These are phyloP conservation scores for Podospora tetraspora DNA, from an alignment of 495 filamentous ascomycete species.

Conservation along the genomic window DNA sequence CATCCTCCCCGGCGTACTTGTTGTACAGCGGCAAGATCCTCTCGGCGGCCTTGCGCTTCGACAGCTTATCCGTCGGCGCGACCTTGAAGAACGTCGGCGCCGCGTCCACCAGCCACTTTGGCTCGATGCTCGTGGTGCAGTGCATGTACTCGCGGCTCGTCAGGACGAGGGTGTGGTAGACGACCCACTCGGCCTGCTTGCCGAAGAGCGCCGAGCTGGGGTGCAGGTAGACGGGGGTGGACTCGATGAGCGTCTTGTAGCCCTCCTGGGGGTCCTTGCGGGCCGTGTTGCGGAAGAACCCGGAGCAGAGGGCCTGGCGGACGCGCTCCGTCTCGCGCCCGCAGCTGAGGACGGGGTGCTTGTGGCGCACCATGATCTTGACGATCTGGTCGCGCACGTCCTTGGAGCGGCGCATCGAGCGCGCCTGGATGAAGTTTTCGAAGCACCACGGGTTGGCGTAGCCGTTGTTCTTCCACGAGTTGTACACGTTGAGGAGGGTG, in stretches of 20 bases:
- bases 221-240: slow-evolving; percentile 91
- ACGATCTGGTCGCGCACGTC: slow-evolving; percentile 90
- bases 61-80: slow-evolving; percentile 79
- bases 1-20: slow-evolving; percentile 76
- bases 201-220: slow-evolving; percentile 87
- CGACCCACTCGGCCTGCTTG: slow-evolving; percentile 91
- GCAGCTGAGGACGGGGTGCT: slow-evolving; percentile 72
- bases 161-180: slow-evolving; percentile 82
- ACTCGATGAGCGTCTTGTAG: slow-evolving; percentile 94
- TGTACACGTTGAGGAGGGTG: slow-evolving; percentile 94
- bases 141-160: slow-evolving; percentile 99
- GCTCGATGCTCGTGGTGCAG: slow-evolving; percentile 82
- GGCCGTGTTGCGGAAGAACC: slow-evolving; percentile 93
- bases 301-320: slow-evolving; percentile 84
- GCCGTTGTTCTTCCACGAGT: slow-evolving; percentile 79
- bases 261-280: slow-evolving; percentile 94
- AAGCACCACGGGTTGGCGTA: slow-evolving; percentile 89
- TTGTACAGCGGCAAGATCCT: slow-evolving; percentile 93
- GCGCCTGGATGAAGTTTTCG: slow-evolving; percentile 95
- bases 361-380: slow-evolving; percentile 86
- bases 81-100: slow-evolving; percentile 99
- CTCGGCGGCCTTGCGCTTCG: slow-evolving; percentile 90
- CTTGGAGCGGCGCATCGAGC: slow-evolving; percentile 78
- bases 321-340: slow-evolving; percentile 82
- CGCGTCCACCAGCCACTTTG: slow-evolving; percentile 85